Base-by-base conservation (phyloP, 108 stramenopile genomes). In the Discostella stelligeroides region DNA sequence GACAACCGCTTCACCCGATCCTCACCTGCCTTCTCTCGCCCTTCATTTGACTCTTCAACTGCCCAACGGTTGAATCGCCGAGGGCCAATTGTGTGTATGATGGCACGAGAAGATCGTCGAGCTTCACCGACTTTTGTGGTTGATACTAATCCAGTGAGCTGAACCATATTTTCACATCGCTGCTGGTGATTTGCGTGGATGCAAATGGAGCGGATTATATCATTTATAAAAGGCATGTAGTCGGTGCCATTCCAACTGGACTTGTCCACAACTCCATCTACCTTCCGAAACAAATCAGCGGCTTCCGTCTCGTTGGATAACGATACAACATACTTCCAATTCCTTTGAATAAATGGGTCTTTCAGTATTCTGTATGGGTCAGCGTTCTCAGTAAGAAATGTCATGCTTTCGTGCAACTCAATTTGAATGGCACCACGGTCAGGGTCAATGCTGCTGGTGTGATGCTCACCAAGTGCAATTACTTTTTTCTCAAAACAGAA, bases 101-200 rank as follows among this genome's bases (percentile, higher is more conserved):
- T 37, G 12, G 58, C 58, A 14, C 58, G 58, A 6, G 7, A 13
- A 4, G 58, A n/a, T 15, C 58, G 30, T 10, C 58, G 30, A 2
- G n/a, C 58, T 39, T 59, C 58, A 20, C 58, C 58, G 8, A 59
- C 58, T 4, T 15, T 38, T 3, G 58, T 59, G 20, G 18, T 13
- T 18, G 58, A 59, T n/a, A 59, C 15, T 1, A 59, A 34, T 17
- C 37, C 58, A 29, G 34, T 17, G 2, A 59, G 13, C 58, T 59
- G 58, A 29, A 59, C 58, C 8, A 37, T 37, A 37, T 59, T 59
- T 17, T 59, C 58, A n/a, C 58, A 59, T 17, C 58, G 58, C 20
- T 59, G 58, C 17, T 59, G 58, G 39, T 59, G 58, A n/a, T 20
- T 20, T 15, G 58, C 29, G 39, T 59, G 58, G 13, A 59, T 59